A percentile compares a stretch with the other conserved stretches of the same genome.
Conservation (phyloP, 2,329 filamentous ascomycete species). For the Hirsutella thompsonii region DNA sequence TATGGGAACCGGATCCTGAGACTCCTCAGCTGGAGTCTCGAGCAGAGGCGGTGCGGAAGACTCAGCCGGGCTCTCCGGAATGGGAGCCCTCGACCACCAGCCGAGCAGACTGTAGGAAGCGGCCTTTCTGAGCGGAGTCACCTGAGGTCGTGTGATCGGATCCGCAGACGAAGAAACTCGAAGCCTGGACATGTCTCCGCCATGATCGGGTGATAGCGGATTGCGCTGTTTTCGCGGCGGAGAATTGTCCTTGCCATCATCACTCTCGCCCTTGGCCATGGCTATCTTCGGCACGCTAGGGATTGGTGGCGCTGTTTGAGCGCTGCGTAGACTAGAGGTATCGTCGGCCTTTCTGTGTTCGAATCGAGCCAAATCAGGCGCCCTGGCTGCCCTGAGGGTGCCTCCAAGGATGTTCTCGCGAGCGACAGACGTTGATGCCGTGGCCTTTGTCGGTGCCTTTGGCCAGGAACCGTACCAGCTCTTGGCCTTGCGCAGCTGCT, state of each 20-base stretch:
- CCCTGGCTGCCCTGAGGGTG: slow-evolving; percentile 31
- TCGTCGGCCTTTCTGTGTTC: slow-evolving; percentile 28
- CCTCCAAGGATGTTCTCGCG: slow-evolving; percentile 48
- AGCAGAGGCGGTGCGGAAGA: not conserved
- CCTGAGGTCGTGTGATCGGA: slow-evolving; percentile 3
- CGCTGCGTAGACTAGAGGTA: not conserved
- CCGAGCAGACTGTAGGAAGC: slow-evolving; percentile 39
- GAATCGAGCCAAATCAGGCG: slow-evolving; percentile 37
- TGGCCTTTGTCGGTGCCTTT: slow-evolving; percentile 41
- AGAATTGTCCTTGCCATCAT: not conserved
- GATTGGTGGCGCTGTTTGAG: slow-evolving; percentile 9
- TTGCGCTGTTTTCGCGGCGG: not conserved
- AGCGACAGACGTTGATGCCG: slow-evolving; percentile 46
- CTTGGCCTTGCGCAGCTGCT: slow-evolving; percentile 28
- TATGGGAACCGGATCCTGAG: slow-evolving; percentile 11
- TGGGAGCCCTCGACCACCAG: slow-evolving; percentile 28
- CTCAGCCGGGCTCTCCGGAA: slow-evolving; percentile 8
- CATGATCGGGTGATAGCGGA: not conserved
- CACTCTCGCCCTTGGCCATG: not conserved
- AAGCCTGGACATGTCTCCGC: not conserved
- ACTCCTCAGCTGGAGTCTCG: slow-evolving; percentile 6
- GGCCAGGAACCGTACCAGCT: slow-evolving; percentile 56
- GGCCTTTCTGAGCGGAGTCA: slow-evolving; percentile 6
- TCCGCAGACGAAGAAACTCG: not conserved
- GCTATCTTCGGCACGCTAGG: slow-evolving; percentile 13